Evolutionary conservation across 345 rosid genomes (phyloP), one percentile per base, ranked within the genome.

Genomic region (Mallotus nudiflorus): DNA sequence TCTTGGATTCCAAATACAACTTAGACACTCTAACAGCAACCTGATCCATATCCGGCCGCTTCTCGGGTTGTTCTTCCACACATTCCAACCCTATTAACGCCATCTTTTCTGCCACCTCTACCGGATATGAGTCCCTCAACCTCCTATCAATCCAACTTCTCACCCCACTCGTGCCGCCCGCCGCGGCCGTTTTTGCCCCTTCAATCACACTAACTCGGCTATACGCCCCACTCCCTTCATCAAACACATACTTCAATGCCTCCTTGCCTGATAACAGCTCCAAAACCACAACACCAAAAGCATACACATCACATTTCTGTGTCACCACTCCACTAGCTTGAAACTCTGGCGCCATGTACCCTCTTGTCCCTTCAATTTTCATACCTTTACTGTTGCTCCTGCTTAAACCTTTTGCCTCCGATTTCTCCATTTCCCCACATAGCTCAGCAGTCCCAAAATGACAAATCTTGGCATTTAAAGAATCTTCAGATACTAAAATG

Each of bases 331-430:
- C 85, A 10, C 37, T 68, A 1, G 33, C 70, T 44, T 73, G 75
- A 55, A 80, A 78, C 75, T 83, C 85, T 5, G 85, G 87, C 66
- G 89, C 73, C 85, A 86, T 83, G 65, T 83, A 86, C 33, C 85
- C 89, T 42, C 83, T 80, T 8, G 83, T 80, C 28, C 89, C 89
- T 72, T 80, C 83, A 33, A 84, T 78, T 62, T 77, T 83, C 70
- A 69, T 59, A 5, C 20, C 60, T 25, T 37, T 29, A 48, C 73
- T 73, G 18, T 54, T 28, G 5, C 37, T 5, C 70, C 79, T 75
- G 33, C 39, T 22, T 18, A 60, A 14, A 18, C 27, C 25, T 33
- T n/a, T 40, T 10, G 39, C 7, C 50, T 5, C 8, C 15, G 18
- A 59, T 16, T 19, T 57, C 18, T 0, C 60, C 24, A 51, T 45